phyloP scores from a whole-genome alignment of 192 early-diverging fungal genomes.

The Rhizophagus sp. region DNA sequence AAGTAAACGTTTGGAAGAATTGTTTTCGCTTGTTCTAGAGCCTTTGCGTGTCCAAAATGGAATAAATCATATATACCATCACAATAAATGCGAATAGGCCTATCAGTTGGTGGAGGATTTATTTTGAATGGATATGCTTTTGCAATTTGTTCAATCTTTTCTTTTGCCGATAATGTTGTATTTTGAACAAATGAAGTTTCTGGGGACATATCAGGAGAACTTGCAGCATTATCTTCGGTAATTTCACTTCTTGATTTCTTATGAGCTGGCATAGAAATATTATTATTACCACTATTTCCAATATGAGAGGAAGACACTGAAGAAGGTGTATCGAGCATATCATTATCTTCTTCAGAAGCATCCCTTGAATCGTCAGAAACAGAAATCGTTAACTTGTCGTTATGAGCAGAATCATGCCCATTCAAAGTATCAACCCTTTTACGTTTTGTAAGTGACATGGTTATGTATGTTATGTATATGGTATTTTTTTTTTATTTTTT shows the following conservation, averaged over 20 bases:
- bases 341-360: slow-evolving; percentile 1
- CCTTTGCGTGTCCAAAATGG: slow-evolving; percentile 80
- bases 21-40: slow-evolving; percentile 83
- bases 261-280: neutral
- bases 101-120: slow-evolving; percentile 66
- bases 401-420: neutral
- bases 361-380: neutral
- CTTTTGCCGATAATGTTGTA: neutral
- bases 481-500: neutral
- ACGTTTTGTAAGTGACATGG: neutral
- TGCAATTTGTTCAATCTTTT: neutral
- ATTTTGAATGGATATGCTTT: slow-evolving; percentile 38
- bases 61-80: slow-evolving; percentile 88
- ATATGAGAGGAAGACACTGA: neutral
- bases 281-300: neutral
- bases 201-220: neutral
- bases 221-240: neutral
- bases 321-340: slow-evolving; percentile 1
- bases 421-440: neutral
- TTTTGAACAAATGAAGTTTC: neutral
- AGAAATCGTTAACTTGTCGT: neutral
- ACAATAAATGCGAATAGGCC: slow-evolving; percentile 78
- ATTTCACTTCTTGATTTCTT: neutral
- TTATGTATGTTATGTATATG: no score
- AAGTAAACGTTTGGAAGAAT: slow-evolving; percentile 74